These are phyloP conservation scores for Quercus lobata DNA, from an alignment of 331 rosid genomes.

Conservation along the genomic window DNA sequence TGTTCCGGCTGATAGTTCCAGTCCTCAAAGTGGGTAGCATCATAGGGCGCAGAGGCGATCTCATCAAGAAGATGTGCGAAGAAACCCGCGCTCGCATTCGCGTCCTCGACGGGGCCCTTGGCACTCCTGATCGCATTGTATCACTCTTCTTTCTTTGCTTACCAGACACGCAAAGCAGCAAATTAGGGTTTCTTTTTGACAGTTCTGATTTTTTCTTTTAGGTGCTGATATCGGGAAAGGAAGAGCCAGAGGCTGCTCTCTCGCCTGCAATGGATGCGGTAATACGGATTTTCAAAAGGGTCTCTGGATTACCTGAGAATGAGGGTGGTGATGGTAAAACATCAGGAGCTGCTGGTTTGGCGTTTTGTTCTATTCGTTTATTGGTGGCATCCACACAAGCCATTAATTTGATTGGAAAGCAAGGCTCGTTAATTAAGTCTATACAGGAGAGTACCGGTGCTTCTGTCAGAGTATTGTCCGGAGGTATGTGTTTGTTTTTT, in stretches of 20 bases:
- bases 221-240: constrained; percentile 89
- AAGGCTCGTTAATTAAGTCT: constrained; percentile 78
- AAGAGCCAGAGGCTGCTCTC: constrained; percentile 62
- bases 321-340: constrained; percentile 36
- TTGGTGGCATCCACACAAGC: constrained; percentile 93
- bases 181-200: background rate
- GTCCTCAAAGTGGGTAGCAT: constrained; percentile 88
- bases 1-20: constrained; percentile 81
- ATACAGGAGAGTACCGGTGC: constrained; percentile 78
- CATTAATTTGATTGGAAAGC: constrained; percentile 88
- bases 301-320: constrained; percentile 63
- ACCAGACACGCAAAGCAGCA: background rate
- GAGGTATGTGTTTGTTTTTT: constrained; percentile 50
- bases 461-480: constrained; percentile 69
- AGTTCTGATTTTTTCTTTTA: constrained; percentile 19
- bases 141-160: background rate
- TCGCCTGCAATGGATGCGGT: constrained; percentile 97
- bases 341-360: constrained; percentile 47
- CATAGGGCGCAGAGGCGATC: constrained; percentile 93
- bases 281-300: constrained; percentile 67
- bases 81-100: constrained; percentile 92
- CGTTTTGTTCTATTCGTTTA: constrained; percentile 65
- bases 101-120: constrained; percentile 71
- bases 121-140: constrained; percentile 91
- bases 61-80: constrained; percentile 89